Conservation (phyloP, 192 early-diverging fungal species). For the Coemansia sp. region DNA sequence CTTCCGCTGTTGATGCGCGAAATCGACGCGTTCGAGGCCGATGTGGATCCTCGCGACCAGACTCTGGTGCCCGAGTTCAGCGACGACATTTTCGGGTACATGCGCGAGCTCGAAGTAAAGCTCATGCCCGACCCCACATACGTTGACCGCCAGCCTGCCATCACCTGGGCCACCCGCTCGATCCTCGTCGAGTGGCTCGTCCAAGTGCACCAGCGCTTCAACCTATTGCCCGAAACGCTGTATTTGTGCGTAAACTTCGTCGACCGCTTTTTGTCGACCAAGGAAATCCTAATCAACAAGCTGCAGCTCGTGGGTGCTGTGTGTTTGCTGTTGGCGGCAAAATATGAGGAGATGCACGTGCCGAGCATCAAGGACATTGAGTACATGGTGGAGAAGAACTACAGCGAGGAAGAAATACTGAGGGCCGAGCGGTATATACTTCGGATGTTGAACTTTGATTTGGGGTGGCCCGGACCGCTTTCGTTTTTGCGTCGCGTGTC, state of each 20-base stretch:
- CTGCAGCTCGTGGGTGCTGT: conserved; percentile 59
- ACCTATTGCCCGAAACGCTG: conserved; percentile 62
- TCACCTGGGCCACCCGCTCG: conserved; percentile 56
- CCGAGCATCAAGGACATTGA: conserved; percentile 57
- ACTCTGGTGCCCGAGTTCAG: conserved; percentile 60
- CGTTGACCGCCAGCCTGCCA: conserved; percentile 46
- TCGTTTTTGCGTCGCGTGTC: conserved; percentile 61
- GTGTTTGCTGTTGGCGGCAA: conserved; percentile 57
- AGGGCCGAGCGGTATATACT: conserved; percentile 61
- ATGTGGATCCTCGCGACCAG: conserved; percentile 50
- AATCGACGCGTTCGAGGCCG: conserved; percentile 56
- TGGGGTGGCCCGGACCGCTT: conserved; percentile 60
- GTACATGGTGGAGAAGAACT: conserved; percentile 52
- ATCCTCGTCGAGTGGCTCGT: conserved; percentile 62
- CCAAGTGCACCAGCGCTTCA: conserved; percentile 59
- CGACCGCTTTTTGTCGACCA: conserved; percentile 60
- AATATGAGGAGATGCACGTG: conserved; percentile 60
- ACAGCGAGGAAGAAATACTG: conserved; percentile 50
- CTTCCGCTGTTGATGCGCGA: conserved; percentile 32
- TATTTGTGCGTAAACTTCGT: conserved; percentile 59
- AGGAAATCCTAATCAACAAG: conserved; percentile 50
- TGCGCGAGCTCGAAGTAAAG: conserved; percentile 60
- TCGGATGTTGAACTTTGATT: conserved; percentile 57
- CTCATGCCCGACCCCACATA: conserved; percentile 58
- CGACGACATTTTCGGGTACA: conserved; percentile 64